Conservation (phyloP, 2,329 filamentous ascomycete species). For the Botrytis pseudocinerea region DNA sequence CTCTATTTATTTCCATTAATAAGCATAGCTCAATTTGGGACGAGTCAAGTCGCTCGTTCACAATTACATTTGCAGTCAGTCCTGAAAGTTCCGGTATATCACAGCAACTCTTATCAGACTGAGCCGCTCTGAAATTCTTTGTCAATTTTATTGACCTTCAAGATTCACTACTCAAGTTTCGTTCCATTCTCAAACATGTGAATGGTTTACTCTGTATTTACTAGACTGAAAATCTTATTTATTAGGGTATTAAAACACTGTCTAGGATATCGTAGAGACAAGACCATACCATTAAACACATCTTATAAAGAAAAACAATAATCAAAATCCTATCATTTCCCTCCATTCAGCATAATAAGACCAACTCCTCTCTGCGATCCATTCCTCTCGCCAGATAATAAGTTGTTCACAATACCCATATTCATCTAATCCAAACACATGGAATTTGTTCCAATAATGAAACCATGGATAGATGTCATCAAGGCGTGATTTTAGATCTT, state of each 20-base stretch:
- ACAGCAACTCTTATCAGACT: not conserved
- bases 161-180: not conserved
- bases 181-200: not conserved
- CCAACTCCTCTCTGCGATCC: not conserved
- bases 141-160: not conserved
- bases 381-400: not conserved
- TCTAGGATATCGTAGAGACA: not conserved
- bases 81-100: not conserved
- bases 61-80: not conserved
- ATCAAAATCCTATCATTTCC: not conserved
- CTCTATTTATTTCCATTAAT: too few relatives aligned
- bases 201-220: not conserved
- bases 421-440: not conserved
- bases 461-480: not conserved
- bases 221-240: not conserved
- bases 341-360: not conserved
- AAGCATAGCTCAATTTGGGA: not conserved
- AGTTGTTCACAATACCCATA: not conserved
- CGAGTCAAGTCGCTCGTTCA: not conserved
- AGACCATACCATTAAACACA: not conserved
- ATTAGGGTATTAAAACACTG: not conserved
- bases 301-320: not conserved
- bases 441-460: not conserved
- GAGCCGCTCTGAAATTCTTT: not conserved
- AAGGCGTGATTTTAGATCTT: not conserved